A percentile compares a stretch with the other conserved stretches of the same genome.
Conservation (phyloP, 2,329 filamentous ascomycete genomes). For the Alternaria solani region DNA sequence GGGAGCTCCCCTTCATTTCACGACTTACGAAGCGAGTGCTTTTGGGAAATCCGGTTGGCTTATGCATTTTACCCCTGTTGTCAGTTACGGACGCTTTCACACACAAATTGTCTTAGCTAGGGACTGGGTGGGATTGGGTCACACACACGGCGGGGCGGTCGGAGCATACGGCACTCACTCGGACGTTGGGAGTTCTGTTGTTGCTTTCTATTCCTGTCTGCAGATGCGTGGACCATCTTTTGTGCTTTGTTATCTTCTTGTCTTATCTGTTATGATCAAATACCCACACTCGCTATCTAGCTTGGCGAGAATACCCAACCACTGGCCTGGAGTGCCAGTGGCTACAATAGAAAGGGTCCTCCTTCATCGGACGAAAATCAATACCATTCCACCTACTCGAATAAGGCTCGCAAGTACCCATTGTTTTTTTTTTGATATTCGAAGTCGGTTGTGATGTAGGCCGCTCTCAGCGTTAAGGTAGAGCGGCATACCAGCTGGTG, state of each 20-base stretch:
- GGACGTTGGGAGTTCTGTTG: conserved; percentile 10
- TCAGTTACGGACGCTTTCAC: conserved; percentile 33
- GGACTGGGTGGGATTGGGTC: conserved; percentile 27
- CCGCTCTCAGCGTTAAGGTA: not conserved
- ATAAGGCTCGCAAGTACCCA: not conserved
- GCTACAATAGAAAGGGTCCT: conserved; percentile 46
- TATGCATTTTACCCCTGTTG: conserved; percentile 44
- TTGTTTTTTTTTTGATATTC: not conserved
- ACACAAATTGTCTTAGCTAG: conserved; percentile 46
- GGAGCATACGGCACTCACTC: conserved; percentile 28
- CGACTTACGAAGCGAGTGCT: conserved; percentile 51
- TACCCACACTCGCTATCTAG: conserved; percentile 42
- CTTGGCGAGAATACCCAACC: conserved; percentile 31
- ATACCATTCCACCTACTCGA: conserved; percentile 20
- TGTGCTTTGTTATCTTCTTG: conserved; percentile 10
- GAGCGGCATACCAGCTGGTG: not conserved
- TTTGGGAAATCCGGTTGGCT: conserved; percentile 39
- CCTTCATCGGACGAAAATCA: conserved; percentile 49
- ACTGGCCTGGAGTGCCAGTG: conserved; percentile 30
- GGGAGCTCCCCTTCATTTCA: conserved; percentile 38
- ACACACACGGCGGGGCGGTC: conserved; percentile 34
- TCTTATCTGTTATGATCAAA: conserved; percentile 17
- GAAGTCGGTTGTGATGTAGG: not conserved
- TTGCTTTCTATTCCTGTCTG: conserved; percentile 16
- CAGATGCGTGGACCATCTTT: conserved; percentile 21